Evolutionary conservation across 352 stramenopile species (phyloP).

Genomic region (Phytophthora pseudosyringae): DNA sequence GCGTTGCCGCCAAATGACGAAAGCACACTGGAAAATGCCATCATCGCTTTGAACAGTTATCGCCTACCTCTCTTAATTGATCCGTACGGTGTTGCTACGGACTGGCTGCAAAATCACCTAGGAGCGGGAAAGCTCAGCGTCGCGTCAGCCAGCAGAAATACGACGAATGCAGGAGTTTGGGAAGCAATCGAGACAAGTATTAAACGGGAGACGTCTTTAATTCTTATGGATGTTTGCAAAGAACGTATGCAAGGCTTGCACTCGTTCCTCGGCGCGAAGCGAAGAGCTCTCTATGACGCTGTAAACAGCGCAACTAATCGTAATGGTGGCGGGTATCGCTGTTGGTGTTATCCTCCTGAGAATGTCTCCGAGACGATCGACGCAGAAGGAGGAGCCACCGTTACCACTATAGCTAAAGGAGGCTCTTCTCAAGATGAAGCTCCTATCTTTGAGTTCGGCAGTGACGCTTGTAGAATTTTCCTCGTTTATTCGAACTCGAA

Average conservation of each 20-base stretch:
- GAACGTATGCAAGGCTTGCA: conserved; percentile 30
- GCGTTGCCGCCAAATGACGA: conserved; percentile 45
- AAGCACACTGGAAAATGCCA: conserved; percentile 48
- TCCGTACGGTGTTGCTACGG: conserved; percentile 52
- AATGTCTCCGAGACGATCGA: background rate
- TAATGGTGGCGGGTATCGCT: conserved; percentile 29
- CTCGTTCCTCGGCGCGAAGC: conserved; percentile 56
- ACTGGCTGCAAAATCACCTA: conserved; percentile 60
- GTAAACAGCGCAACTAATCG: conserved; percentile 38
- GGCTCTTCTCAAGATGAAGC: background rate
- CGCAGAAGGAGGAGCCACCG: background rate
- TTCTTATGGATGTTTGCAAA: conserved; percentile 54
- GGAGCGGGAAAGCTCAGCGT: conserved; percentile 7
- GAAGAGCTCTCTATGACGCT: conserved; percentile 47
- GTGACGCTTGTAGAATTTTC: conserved; percentile 50
- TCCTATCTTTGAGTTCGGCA: conserved; percentile 45
- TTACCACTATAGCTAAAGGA: background rate
- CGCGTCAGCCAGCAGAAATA: conserved; percentile 19
- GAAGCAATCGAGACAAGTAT: conserved; percentile 47
- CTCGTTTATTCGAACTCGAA: conserved; percentile 54
- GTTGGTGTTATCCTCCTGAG: conserved; percentile 46
- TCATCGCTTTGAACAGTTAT: conserved; percentile 49
- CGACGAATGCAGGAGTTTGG: conserved; percentile 38
- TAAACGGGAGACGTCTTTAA: conserved; percentile 44
- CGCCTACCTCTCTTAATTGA: conserved; percentile 66